Base-by-base conservation (phyloP, 306 rosid genomes). In the Rosa chinensis region DNA sequence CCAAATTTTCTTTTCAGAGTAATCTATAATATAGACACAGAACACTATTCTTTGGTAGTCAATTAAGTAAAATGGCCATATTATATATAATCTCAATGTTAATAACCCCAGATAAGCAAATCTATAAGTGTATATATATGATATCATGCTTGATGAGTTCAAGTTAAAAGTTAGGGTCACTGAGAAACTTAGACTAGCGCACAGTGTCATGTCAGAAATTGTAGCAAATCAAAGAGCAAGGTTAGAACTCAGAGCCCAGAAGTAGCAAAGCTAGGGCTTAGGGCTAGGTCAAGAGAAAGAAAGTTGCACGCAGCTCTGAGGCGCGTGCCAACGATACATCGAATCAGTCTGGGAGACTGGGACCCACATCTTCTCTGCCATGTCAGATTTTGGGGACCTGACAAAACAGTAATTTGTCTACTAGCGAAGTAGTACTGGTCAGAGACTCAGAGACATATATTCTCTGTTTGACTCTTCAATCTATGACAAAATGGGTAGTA, bases 301-400 rank as follows among this genome's bases (percentile, higher is more conserved):
- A 35, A 64, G 44, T 32, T 64, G 70, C 70, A 32, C 70, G 70
- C 47, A 37, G 72, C 72, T 67, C 28, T 67, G 72, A 20, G 10
- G 49, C 72, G 72, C 49, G 72, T 67, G 72, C 72, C 40, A 42
- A 40, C 50, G 72, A 67, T 67, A 9, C 72, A 67, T 67, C 72
- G 72, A 67, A 67, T 67, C 72, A 67, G 18, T 64, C 64, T 9
- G 35, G 64, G 42, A 12, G 20, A 62, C 17, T 10, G 42, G 37
- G 67, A 23, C 35, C 16, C 40, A 10, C 21, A 1, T 35, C 71
- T 3, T 6, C 12, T 6, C 72, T 40, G 72, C 28, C 49, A 67
- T 67, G 72, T 67, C 72, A 67, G 72, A 39, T 40, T 39, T 4
- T 20, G 70, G 21, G 44, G 45, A 67, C 72, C 72, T 67, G 72